phyloP scores from a whole-genome alignment of 768 basidiomycete species.

The Panellus pusillus region DNA sequence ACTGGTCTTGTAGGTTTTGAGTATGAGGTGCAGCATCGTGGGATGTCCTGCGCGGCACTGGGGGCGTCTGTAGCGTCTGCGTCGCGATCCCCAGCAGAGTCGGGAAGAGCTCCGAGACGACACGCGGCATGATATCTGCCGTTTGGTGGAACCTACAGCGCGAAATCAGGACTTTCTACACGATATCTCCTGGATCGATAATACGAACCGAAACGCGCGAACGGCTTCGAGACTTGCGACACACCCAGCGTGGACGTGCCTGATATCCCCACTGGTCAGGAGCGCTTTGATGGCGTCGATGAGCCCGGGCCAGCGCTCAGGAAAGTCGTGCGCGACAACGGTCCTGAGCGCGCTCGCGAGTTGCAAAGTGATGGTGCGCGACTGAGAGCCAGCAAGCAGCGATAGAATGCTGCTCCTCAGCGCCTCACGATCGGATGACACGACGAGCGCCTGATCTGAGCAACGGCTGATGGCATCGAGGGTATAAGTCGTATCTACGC shows the following conservation, averaged over 20 bases:
- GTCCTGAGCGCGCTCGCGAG: conserved; percentile 73
- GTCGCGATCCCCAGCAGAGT: conserved; percentile 73
- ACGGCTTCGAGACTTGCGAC: conserved; percentile 76
- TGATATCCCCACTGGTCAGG: conserved; percentile 61
- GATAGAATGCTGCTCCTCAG: conserved; percentile 67
- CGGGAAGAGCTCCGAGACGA: conserved; percentile 70
- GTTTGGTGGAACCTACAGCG: conserved; percentile 66
- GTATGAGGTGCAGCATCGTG: conserved; percentile 83
- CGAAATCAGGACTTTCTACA: no score
- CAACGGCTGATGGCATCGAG: conserved; percentile 46
- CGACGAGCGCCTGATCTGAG: conserved; percentile 64
- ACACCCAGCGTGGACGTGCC: conserved; percentile 80
- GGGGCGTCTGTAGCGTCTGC: conserved; percentile 64
- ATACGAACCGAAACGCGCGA: conserved; percentile 69
- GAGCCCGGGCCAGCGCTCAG: conserved; percentile 70
- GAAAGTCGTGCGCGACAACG: conserved; percentile 76
- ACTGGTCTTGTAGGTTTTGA: conserved; percentile 84
- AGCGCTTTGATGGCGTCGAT: conserved; percentile 67
- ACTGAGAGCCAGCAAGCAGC: conserved; percentile 67
- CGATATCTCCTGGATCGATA: neutral
- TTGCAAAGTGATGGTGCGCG: conserved; percentile 70
- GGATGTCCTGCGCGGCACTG: conserved; percentile 71
- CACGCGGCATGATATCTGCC: conserved; percentile 53
- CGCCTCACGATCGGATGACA: conserved; percentile 68
- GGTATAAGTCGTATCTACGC: conserved; percentile 68